A percentile compares a stretch with the other conserved stretches of the same genome.
Conservation (phyloP, 1,139 yeast genomes). For the Debaryomyces coudertii region DNA sequence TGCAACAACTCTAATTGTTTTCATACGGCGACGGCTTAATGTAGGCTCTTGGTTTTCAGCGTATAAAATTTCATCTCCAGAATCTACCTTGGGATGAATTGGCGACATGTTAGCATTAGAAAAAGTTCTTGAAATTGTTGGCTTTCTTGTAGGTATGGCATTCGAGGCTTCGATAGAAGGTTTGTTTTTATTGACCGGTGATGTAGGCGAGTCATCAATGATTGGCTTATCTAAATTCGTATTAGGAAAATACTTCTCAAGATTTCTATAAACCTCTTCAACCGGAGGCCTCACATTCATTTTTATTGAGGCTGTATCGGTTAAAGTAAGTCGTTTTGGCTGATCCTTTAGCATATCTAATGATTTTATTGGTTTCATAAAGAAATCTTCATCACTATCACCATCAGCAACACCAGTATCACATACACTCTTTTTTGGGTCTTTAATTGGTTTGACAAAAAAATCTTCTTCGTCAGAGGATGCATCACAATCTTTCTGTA, state of each 20-base stretch:
- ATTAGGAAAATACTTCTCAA: conserved; percentile 90
- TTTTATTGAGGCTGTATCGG: conserved; percentile 18
- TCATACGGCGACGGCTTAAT: conserved; percentile 53
- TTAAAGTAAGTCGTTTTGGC: neutral
- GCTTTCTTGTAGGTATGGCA: conserved; percentile 25
- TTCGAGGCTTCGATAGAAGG: conserved; percentile 8
- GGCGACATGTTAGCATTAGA: conserved; percentile 53
- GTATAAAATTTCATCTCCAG: conserved; percentile 40
- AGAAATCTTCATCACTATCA: conserved; percentile 30
- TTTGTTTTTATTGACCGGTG: conserved; percentile 39
- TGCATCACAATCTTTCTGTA: conserved; percentile 36
- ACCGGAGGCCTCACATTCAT: conserved; percentile 85
- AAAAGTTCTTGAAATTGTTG: conserved; percentile 49
- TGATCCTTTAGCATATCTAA: neutral
- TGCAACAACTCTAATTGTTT: conserved; percentile 89
- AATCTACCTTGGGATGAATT: conserved; percentile 27
- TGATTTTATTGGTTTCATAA: conserved; percentile 28
- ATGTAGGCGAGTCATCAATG: conserved; percentile 73
- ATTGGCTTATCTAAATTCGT: conserved; percentile 93
- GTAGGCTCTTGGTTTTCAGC: conserved; percentile 33
- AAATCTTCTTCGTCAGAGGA: conserved; percentile 43
- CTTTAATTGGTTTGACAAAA: conserved; percentile 32
- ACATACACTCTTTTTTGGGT: conserved; percentile 7
- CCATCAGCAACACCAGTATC: conserved; percentile 8
- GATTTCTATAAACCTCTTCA: conserved; percentile 87